A percentile compares a stretch with the other conserved stretches of the same genome.
phyloP scores from a whole-genome alignment of 169 alveolate genomes.

The Plasmodium chabaudi region DNA sequence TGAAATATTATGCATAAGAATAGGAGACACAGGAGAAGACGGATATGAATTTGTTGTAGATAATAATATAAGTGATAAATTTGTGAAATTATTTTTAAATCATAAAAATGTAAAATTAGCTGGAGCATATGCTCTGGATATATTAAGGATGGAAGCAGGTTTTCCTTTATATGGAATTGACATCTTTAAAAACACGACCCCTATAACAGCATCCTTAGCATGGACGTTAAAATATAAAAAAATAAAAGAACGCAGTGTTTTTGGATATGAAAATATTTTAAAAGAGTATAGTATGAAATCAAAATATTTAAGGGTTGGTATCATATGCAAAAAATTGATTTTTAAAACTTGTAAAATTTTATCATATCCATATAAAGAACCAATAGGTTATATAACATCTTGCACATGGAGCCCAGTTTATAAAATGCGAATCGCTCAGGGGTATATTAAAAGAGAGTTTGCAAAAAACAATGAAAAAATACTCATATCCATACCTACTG shows the following conservation, averaged over 20 bases:
- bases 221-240: constrained; percentile 83
- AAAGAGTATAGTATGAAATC: constrained; percentile 65
- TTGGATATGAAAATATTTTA: constrained; percentile 78
- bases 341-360: constrained; percentile 74
- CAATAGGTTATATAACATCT: constrained; percentile 71
- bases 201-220: constrained; percentile 81
- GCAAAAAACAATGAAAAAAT: constrained; percentile 73
- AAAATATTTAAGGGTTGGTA: constrained; percentile 55
- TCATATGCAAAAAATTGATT: constrained; percentile 54
- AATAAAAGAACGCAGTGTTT: constrained; percentile 74
- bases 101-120: constrained; percentile 72
- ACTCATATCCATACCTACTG: constrained; percentile 72
- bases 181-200: constrained; percentile 81
- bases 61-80: constrained; percentile 32
- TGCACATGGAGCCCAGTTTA: constrained; percentile 77
- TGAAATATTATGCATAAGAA: constrained; percentile 67
- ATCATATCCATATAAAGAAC: constrained; percentile 71
- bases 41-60: constrained; percentile 82
- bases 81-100: constrained; percentile 66
- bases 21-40: constrained; percentile 86
- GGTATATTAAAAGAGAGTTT: constrained; percentile 74
- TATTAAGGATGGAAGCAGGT: constrained; percentile 85
- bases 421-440: constrained; percentile 72
- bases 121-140: constrained; percentile 82
- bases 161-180: constrained; percentile 80